phyloP scores from a whole-genome alignment of 768 basidiomycete genomes.

The Suillus discolor region DNA sequence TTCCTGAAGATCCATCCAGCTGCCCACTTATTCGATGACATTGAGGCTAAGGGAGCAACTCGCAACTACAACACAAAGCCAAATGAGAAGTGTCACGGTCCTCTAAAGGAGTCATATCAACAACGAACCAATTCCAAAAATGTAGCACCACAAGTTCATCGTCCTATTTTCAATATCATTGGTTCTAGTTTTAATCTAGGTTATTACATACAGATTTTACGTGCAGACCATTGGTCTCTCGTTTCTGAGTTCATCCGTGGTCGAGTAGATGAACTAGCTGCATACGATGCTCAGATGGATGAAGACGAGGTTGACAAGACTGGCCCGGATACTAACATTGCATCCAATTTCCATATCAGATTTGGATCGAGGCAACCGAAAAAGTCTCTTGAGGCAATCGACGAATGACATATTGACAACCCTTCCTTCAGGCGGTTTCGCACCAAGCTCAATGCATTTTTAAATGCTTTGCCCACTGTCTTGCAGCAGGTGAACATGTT shows the following conservation, averaged over 20 bases:
- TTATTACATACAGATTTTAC: slow-evolving; percentile 12
- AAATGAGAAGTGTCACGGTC: too few species aligned
- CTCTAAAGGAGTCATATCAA: too few species aligned
- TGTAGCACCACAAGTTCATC: too few species aligned
- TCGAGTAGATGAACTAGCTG: slow-evolving; percentile 11
- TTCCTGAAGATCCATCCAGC: too few species aligned
- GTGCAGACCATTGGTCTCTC: slow-evolving; percentile 4
- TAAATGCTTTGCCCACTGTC: background rate
- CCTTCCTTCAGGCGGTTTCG: background rate
- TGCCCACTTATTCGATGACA: too few species aligned
- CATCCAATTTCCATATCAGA: background rate
- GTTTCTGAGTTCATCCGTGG: slow-evolving; percentile 11
- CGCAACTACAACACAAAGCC: too few species aligned
- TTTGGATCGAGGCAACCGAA: background rate
- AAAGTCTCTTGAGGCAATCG: background rate
- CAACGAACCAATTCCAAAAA: too few species aligned
- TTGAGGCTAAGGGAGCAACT: too few species aligned
- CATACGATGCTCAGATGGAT: slow-evolving; percentile 15
- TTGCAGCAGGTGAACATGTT: background rate
- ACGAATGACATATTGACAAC: background rate
- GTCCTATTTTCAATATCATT: background rate
- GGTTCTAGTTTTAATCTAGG: background rate
- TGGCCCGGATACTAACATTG: background rate
- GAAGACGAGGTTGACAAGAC: background rate
- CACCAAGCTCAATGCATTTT: background rate